Base-by-base conservation (phyloP, 345 rosid species). In the Pugionium cornutum region DNA sequence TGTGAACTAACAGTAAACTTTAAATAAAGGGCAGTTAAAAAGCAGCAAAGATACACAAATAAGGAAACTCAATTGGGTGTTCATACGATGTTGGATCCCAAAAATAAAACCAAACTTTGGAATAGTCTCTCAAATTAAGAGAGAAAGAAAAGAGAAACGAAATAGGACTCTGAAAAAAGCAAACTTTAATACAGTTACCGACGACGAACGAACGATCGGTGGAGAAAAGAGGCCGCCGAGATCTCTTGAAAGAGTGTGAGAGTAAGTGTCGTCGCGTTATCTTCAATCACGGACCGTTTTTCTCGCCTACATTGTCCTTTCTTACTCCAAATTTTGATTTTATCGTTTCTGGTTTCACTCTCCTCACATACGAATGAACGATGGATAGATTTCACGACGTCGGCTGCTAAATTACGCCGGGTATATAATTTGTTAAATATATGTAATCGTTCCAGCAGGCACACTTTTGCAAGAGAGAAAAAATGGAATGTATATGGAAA, bases 311-410 rank as follows among this genome's bases (percentile, higher is more conserved):
- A 29, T 9, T 39, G 35, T 26, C 28, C 40, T 66, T 2, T 4
- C 46, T 44, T 18, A 46, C 47, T 55, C 56, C 47, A 10, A 2
- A 47, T 53, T 32, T 46, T 36, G 65, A 37, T 18, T 62, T 50
- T 36, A 49, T 65, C 48, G 66, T 50, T 72, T 72, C 59, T 18
- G 18, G 65, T 64, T 64, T 70, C 71, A 70, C 71, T 64, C 76
- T 72, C 27, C 25, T 50, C 9, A 43, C 54, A 72, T 58, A 65
- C 76, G 70, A 72, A 50, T 55, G 11, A 64, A 62, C 57, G 54
- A 57, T 57, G 2, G 60, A 42, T 57, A 57, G 65, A 72, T 72
- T 56, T 47, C 65, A 64, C 65, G 70, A 60, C 66, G 76, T 57
- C 33, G 2, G 8, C 2, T 62, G 51, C 64, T 70, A 46, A 3